Evolutionary conservation across 306 rosid species (phyloP), one percentile per base, ranked within the genome.

Genomic region (Vicia villosa): DNA sequence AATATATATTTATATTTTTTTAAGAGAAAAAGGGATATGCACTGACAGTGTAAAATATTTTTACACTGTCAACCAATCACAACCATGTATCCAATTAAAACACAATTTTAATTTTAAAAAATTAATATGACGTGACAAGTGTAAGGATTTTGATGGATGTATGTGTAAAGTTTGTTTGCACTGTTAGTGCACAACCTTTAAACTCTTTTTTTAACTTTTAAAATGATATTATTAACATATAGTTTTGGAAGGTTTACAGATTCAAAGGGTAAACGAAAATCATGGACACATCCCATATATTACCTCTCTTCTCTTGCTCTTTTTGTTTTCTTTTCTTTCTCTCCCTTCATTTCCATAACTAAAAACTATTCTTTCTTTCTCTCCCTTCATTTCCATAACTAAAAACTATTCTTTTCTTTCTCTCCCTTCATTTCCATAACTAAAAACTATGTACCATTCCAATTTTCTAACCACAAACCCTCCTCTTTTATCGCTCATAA

Each of bases 251-350:
- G 21, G 24, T 16, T 14, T 68, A 37, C 68, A 64, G n/a, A 59
- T 77, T 79, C 83, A 74, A 73, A 77, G 6, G 46, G 2, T 14
- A 73, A 60, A 56, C 88, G 83, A 65, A 72, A 78, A 69, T 49
- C 3, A 58, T 15, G 81, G 74, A 47, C 22, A 37, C 20, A 20
- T 8, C 14, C 13, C 60, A 45, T 45, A 54, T 19, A n/a, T 15
- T 19, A 15, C 11, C 28, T 9, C 28, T 3, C 40, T 1, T 28
- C 4, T 6, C 46, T 41, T 61, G 13, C 65, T 36, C 28, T 40
- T 11, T 45, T 30, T 32, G 0, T 28, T 30, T 34, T 34, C 38
- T 34, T 34, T 5, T 34, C 38, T 34, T 34, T 34, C 19, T 16
- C 55, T 47, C 24, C 55, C 55, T 36, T 16, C 16, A 14, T 10